A percentile compares a stretch with the other conserved stretches of the same genome.
Evolutionary conservation across 2,329 filamentous ascomycete genomes (phyloP).

Genomic region (Huntiella savannae): DNA sequence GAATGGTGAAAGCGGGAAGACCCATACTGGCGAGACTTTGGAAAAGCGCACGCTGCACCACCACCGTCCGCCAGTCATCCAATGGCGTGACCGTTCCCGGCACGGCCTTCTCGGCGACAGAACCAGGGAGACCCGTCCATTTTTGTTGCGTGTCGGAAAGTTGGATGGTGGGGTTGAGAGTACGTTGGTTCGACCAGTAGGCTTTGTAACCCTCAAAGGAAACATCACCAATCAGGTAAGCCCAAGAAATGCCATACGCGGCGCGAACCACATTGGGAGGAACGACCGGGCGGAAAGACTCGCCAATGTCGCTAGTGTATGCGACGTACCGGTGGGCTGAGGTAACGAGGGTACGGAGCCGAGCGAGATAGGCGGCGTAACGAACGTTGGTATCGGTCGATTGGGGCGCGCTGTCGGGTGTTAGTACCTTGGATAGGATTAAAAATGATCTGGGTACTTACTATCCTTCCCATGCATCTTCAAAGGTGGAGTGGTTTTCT

Average conservation of each 20-base stretch:
- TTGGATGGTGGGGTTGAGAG: constrained; percentile 47
- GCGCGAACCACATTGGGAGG: constrained; percentile 64
- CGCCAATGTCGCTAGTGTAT: constrained; percentile 90
- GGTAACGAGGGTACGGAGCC: constrained; percentile 69
- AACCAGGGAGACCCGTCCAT: constrained; percentile 25
- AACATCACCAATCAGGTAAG: constrained; percentile 81
- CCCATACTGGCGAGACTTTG: constrained; percentile 87
- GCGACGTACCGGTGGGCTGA: constrained; percentile 91
- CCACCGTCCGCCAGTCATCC: constrained; percentile 79
- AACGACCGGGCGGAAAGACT: constrained; percentile 84
- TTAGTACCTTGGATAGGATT: neutral
- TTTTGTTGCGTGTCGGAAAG: constrained; percentile 31
- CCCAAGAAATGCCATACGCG: constrained; percentile 84
- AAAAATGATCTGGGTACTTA: constrained; percentile 1
- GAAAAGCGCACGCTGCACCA: constrained; percentile 80
- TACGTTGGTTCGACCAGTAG: constrained; percentile 67
- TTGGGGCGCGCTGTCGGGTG: constrained; percentile 31
- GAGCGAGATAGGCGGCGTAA: constrained; percentile 81
- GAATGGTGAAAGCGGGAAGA: constrained; percentile 80
- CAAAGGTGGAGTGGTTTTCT: constrained; percentile 41
- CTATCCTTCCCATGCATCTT: constrained; percentile 8
- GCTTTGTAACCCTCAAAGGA: constrained; percentile 88
- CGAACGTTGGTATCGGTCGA: constrained; percentile 71
- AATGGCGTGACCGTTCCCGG: constrained; percentile 42
- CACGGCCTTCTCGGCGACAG: constrained; percentile 13